Evolutionary conservation across 73 alveolate species (phyloP), one percentile per base, ranked within the genome.

Genomic region (Blepharisma japonicum): DNA sequence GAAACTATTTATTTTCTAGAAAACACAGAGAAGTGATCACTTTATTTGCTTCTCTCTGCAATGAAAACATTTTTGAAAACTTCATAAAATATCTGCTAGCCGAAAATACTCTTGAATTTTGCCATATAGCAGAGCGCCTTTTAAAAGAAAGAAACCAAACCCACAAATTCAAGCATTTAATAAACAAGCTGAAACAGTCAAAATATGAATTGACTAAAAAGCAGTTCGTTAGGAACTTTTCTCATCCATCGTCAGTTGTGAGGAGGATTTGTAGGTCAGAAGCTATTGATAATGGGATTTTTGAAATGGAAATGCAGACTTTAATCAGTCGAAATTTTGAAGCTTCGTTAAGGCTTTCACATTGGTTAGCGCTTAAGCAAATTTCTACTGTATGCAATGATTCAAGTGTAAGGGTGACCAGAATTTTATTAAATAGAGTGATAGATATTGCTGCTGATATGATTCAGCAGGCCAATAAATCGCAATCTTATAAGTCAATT

Each of bases 1-100:
- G 2, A n/a, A 61, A 61, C 23, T 61, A 14, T 25, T 61, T 61
- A 14, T 61, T 18, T 39, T 61, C 47, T 2, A n/a, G 46, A 20
- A n/a, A 39, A 20, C 5, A 14, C 23, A 2, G 74, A 20, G 74
- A 61, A 61, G 74, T 61, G 2, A 2, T 61, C 18, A n/a, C 23
- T 2, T 61, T 61, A 14, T 61, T 61, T 39, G 39, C 74, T 14
- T 14, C 74, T 1, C 46, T 61, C 49, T 61, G 74, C 4, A 14
- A n/a, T 20, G 74, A 61, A 61, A 61, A 25, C 48, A 25, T 61
- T 20, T 61, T 61, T 61, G 74, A 61, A 25, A 61, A 61, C 74
- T 61, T 61, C 49, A 25, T 61, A 1, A 61, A 61, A 25, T 61
- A 20, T 25, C 48, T 61, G 4, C 23, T 61, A 25, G 47, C 18